Evolutionary conservation across 2,329 filamentous ascomycete genomes (phyloP).

Genomic region (Cytospora piceae): DNA sequence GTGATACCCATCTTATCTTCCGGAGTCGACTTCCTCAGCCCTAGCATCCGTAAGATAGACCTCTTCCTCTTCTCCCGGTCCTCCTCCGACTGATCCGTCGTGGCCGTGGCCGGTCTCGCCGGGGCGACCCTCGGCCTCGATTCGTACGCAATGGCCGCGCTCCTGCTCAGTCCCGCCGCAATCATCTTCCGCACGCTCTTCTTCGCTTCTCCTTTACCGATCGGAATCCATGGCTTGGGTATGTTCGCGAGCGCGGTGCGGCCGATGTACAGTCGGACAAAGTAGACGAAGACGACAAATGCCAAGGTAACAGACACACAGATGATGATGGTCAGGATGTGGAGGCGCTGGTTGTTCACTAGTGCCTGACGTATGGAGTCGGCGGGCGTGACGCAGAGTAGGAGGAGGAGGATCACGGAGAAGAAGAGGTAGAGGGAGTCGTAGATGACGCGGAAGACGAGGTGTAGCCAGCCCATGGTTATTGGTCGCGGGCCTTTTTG

Average conservation of each 20-base stretch:
- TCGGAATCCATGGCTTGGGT: constrained; percentile 82
- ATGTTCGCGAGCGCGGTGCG: constrained; percentile 78
- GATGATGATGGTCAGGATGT: constrained; percentile 80
- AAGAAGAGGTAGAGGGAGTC: constrained; percentile 76
- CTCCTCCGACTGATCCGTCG: constrained; percentile 26
- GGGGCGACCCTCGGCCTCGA: constrained; percentile 66
- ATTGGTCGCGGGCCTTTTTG: neutral
- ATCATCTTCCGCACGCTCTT: constrained; percentile 78
- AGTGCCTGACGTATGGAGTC: constrained; percentile 82
- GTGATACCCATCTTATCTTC: constrained; percentile 47
- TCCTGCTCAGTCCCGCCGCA: constrained; percentile 70
- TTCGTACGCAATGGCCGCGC: constrained; percentile 80
- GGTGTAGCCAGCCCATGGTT: constrained; percentile 39
- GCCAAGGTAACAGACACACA: constrained; percentile 74
- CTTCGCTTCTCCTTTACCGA: constrained; percentile 82
- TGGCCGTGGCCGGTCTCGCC: constrained; percentile 32
- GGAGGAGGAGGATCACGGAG: constrained; percentile 70
- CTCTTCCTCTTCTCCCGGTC: constrained; percentile 27
- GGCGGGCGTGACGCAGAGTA: constrained; percentile 79
- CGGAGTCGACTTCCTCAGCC: constrained; percentile 42
- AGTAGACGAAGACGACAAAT: constrained; percentile 76
- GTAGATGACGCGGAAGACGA: constrained; percentile 81
- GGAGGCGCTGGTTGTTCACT: constrained; percentile 67
- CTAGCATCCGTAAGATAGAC: constrained; percentile 34
- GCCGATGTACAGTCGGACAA: constrained; percentile 83